A percentile compares a stretch with the other conserved stretches of the same genome.
phyloP scores from a whole-genome alignment of 108 stramenopile genomes.

The Nannochloropsis salina region DNA sequence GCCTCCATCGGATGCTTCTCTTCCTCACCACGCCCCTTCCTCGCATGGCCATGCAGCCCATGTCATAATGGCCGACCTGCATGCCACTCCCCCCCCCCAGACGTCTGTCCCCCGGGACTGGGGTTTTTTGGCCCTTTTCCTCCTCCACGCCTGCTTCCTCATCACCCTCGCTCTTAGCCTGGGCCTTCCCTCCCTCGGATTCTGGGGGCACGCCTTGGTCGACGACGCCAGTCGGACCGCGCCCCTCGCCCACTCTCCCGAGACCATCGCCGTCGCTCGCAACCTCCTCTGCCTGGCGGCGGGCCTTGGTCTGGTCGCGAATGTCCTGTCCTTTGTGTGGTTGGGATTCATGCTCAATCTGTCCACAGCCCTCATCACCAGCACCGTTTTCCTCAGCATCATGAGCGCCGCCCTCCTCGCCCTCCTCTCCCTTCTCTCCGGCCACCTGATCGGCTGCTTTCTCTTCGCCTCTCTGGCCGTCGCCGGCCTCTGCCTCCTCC shows the following conservation, averaged over 20 bases:
- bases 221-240: background rate
- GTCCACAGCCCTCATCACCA: background rate
- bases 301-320: background rate
- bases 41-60: background rate
- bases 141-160: background rate
- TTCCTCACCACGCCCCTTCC: background rate
- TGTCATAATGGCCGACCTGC: background rate
- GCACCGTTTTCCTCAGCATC: background rate
- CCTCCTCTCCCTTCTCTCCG: background rate
- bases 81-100: slow-evolving; percentile 9
- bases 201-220: background rate
- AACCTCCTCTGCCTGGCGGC: background rate
- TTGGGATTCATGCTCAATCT: background rate
- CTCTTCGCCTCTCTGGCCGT: slow-evolving; percentile 1
- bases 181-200: background rate
- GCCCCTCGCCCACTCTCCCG: background rate
- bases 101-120: background rate
- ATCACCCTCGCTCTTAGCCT: background rate
- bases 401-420: background rate
- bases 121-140: background rate
- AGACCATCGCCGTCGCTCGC: background rate
- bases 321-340: background rate
- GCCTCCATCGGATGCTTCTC: background rate
- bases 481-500: background rate
- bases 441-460: background rate